Percentiles rank a stretch among this genome's conserved stretches.
Evolutionary conservation across 176 grass and related monocot species (phyloP).

Genomic region (Pontederia crassipes): DNA sequence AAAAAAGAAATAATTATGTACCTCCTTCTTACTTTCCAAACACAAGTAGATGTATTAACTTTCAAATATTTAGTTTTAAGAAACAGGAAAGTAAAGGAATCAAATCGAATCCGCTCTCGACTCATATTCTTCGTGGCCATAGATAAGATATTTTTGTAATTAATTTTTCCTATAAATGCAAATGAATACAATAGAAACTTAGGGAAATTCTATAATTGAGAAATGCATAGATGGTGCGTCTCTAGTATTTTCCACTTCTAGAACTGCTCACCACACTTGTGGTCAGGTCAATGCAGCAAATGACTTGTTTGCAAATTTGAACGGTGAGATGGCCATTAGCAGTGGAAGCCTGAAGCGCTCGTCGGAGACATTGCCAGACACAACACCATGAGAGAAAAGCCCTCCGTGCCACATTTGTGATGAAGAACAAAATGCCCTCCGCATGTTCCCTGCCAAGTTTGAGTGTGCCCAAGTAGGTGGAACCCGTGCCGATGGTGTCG

Average conservation of each 20-base stretch:
- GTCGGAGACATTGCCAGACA: conserved; percentile 2
- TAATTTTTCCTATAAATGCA: no score
- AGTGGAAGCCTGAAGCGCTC: background rate
- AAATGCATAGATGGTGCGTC: background rate
- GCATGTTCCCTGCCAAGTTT: conserved; percentile 10
- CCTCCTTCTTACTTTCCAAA: no score
- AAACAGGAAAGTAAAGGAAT: no score
- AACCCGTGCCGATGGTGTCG: conserved; percentile 1
- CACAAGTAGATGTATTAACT: no score
- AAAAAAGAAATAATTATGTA: no score
- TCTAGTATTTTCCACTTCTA: conserved; percentile 1
- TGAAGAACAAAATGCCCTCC: background rate
- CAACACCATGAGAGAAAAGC: background rate
- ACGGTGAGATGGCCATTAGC: background rate
- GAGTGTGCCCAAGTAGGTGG: conserved; percentile 19
- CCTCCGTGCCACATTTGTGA: background rate
- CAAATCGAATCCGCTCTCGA: no score
- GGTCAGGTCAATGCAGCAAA: background rate
- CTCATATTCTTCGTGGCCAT: no score
- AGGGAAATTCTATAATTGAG: background rate
- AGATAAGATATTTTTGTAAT: no score
- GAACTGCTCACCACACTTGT: conserved; percentile 9
- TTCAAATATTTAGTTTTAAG: no score
- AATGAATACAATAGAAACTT: background rate
- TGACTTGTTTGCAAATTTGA: background rate